Evolutionary conservation across 1,284 basidiomycete species (phyloP).

Genomic region (Melampsora abietis-canadensis): DNA sequence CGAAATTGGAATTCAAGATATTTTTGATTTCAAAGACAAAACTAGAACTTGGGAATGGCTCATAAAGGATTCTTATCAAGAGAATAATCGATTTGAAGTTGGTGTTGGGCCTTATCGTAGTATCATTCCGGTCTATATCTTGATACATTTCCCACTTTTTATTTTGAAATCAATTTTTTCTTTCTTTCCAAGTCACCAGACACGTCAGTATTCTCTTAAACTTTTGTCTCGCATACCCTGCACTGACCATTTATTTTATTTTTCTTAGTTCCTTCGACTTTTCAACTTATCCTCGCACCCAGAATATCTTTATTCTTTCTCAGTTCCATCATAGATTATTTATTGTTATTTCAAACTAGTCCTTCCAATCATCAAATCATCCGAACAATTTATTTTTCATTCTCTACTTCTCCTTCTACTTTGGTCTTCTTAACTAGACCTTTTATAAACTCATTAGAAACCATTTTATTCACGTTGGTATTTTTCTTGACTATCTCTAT

Average conservation of each 20-base stretch:
- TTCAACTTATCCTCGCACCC: conserved; percentile 45
- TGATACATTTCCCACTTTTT: conserved; percentile 44
- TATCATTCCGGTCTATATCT: conserved; percentile 46
- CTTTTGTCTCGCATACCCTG: not conserved
- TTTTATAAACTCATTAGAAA: conserved; percentile 53
- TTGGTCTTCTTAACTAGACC: conserved; percentile 52
- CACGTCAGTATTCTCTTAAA: not conserved
- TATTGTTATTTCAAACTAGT: not conserved
- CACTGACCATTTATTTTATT: not conserved
- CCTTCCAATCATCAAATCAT: not conserved
- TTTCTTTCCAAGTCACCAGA: not conserved
- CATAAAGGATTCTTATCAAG: conserved; percentile 47
- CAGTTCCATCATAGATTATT: conserved; percentile 45
- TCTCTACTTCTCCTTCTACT: conserved; percentile 48
- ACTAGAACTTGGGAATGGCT: conserved; percentile 43
- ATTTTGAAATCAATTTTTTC: conserved; percentile 22
- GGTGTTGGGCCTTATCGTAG: conserved; percentile 47
- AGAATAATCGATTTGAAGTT: not conserved
- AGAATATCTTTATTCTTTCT: conserved; percentile 45
- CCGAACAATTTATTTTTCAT: conserved; percentile 44
- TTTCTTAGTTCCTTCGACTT: not conserved
- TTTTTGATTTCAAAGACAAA: conserved; percentile 39
- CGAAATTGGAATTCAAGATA: conserved; percentile 47
- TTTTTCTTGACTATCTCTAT: conserved; percentile 22
- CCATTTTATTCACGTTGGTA: conserved; percentile 46